Conservation (phyloP, 2,329 filamentous ascomycete genomes). For the Raffaelea ambrosiae region DNA sequence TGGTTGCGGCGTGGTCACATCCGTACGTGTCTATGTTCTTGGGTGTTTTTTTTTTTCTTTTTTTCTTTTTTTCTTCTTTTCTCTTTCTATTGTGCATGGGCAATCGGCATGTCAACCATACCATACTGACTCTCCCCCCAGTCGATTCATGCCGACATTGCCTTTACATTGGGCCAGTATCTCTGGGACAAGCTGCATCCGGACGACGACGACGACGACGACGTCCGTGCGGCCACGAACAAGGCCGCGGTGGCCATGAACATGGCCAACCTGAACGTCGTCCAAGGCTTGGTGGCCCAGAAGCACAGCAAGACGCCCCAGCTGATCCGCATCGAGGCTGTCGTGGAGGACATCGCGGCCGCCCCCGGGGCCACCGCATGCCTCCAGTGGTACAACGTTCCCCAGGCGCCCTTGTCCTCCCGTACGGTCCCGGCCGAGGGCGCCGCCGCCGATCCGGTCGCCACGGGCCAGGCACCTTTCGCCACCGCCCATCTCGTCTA, state of each 20-base stretch:
- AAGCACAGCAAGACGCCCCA: constrained; percentile 49
- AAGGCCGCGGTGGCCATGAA: constrained; percentile 49
- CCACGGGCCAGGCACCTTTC: neutral
- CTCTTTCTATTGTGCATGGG: too few species aligned
- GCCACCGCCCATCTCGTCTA: neutral
- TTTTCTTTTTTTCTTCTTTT: too few species aligned
- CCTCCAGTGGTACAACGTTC: neutral
- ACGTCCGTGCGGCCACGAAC: too few species aligned
- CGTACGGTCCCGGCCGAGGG: too few species aligned
- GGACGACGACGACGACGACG: too few species aligned
- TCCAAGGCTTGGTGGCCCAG: neutral
- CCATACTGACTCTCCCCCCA: constrained; percentile 59
- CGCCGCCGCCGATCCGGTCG: neutral
- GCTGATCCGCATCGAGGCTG: neutral
- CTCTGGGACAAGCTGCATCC: constrained; percentile 56
- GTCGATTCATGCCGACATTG: constrained; percentile 39
- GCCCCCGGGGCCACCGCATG: neutral
- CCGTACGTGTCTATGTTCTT: too few species aligned
- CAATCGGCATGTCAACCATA: constrained; percentile 63
- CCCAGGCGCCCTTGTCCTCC: too few species aligned
- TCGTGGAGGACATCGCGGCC: neutral
- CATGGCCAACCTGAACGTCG: constrained; percentile 58
- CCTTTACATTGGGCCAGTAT: constrained; percentile 52
- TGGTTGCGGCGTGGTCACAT: neutral
- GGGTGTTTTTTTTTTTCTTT: too few species aligned